A percentile compares a stretch with the other conserved stretches of the same genome.
Conservation (phyloP, 257 asterid species). For the Solanum corneliomulleri region DNA sequence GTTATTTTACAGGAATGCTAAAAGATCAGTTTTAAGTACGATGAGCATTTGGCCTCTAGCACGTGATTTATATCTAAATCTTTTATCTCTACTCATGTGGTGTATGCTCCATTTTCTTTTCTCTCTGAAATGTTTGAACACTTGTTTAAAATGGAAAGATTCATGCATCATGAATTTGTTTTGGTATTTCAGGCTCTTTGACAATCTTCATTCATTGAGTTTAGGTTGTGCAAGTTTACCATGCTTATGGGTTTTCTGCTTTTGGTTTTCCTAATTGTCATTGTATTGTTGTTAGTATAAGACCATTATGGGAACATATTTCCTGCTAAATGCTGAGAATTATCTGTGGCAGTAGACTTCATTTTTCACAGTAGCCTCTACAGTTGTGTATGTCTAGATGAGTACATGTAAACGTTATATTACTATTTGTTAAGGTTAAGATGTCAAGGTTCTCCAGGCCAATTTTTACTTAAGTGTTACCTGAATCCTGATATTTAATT, state of each 20-base stretch:
- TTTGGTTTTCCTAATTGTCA: neutral
- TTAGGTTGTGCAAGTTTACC: neutral
- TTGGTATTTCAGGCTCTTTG: neutral
- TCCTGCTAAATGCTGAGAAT: too few species aligned
- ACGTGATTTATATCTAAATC: neutral
- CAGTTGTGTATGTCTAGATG: too few species aligned
- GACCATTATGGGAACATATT: too few species aligned
- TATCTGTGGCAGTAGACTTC: too few species aligned
- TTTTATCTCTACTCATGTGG: neutral
- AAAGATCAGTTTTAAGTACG: neutral
- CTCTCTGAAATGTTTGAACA: neutral
- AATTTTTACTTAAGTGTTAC: neutral
- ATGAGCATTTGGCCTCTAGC: neutral
- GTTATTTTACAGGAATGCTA: neutral
- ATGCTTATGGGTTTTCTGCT: neutral
- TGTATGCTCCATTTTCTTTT: neutral
- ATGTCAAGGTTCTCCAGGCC: neutral
- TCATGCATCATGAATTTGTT: neutral
- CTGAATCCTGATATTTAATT: neutral
- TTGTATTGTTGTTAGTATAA: neutral
- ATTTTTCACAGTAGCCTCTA: too few species aligned
- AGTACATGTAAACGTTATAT: neutral
- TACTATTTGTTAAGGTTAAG: too few species aligned
- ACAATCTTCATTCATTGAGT: neutral
- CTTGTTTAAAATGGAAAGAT: neutral